These are phyloP conservation scores for Raphanus sativus DNA, from an alignment of 345 rosid genomes.

Conservation along the genomic window DNA sequence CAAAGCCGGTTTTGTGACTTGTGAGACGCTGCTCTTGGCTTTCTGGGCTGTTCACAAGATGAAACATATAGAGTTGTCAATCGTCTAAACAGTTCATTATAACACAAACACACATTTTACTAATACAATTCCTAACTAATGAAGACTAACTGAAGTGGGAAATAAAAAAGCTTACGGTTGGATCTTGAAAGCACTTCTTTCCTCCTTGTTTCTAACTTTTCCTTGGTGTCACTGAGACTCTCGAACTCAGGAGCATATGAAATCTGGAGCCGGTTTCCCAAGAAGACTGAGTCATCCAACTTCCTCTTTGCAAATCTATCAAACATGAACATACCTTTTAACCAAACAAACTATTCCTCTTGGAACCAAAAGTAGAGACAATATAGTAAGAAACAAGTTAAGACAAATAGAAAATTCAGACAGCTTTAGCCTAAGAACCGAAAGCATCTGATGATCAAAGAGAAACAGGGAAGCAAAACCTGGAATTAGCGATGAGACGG, in stretches of 20 bases:
- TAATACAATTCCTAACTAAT: not conserved
- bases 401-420: no score
- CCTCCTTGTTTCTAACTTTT: slow-evolving; percentile 77
- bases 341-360: not conserved
- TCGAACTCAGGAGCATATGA: slow-evolving; percentile 84
- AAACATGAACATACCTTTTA: not conserved
- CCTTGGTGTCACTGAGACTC: slow-evolving; percentile 65
- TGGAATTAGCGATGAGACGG: slow-evolving; percentile 61
- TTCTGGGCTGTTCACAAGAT: slow-evolving; percentile 29
- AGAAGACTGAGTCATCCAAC: slow-evolving; percentile 75
- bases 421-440: no score
- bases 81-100: not conserved
- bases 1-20: slow-evolving; percentile 13
- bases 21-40: slow-evolving; percentile 11
- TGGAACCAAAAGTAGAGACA: not conserved
- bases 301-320: slow-evolving; percentile 88
- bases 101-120: not conserved
- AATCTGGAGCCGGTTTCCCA: slow-evolving; percentile 74
- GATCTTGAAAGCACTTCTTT: slow-evolving; percentile 67
- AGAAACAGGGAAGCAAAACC: slow-evolving; percentile 40
- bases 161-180: slow-evolving; percentile 49
- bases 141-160: not conserved
- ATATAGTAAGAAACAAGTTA: no score
- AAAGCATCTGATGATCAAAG: no score
- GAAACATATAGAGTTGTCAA: not conserved